Base-by-base conservation (phyloP, 331 rosid genomes). In the Cydonia oblonga region DNA sequence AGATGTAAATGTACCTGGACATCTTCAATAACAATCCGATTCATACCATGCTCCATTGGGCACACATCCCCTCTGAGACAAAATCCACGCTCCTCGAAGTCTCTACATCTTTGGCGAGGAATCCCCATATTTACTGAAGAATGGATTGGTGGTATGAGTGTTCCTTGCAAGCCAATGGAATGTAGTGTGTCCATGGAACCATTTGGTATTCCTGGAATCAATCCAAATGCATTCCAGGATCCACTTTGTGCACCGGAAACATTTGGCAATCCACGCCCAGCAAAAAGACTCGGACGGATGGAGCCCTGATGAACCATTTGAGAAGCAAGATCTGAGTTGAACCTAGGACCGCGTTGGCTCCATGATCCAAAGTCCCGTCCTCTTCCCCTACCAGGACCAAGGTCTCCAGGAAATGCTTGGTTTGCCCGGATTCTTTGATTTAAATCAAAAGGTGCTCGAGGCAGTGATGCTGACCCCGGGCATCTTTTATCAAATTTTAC, bases 61-160 rank as follows among this genome's bases (percentile, higher is more conserved):
- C 99, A 95, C 92, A 95, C 90, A 83, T 95, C 99, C 78, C 99
- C 99, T 86, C 99, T 89, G 25, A 95, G 85, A 80, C 99, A 95
- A 83, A 88, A 95, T 61, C 99, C 98, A 67, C 96, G 96, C 83
- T 95, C 99, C 96, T 95, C 99, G 75, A 95, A 95, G 79, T 95
- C 99, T 86, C 99, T 88, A 79, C 99, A 95, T 75, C 99, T 78
- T 78, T 88, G 99, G 58, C 84, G 96, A 74, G 92, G 89, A 62
- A 95, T 84, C 53, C 86, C 93, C 78, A 87, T 84, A 81, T 78
- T 95, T 76, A 95, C 75, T 30, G 98, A 79, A 76, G 96, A 82
- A 78, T 85, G 91, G 66, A 95, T 88, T 46, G 96, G 89, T 67
- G 86, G 96, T 81, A 96, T 84, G 32, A 95, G 92, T 3, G 92